These are phyloP conservation scores for Xylariaceae sp. DNA, from an alignment of 2,329 filamentous ascomycete genomes.

Conservation along the genomic window DNA sequence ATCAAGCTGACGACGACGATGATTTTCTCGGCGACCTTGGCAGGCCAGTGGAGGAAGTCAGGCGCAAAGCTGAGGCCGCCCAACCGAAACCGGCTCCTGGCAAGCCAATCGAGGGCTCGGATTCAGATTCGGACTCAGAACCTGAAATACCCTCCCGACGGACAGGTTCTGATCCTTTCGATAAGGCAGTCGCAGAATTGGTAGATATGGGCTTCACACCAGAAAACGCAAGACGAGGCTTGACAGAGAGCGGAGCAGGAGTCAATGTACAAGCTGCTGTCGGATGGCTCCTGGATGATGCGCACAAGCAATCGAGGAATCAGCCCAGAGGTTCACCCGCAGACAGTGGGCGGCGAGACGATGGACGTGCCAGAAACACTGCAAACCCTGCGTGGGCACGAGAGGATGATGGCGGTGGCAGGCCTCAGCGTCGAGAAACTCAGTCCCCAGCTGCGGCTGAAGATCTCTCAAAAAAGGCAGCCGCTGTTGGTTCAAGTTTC, in stretches of 20 bases:
- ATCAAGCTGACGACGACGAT: conserved; percentile 47
- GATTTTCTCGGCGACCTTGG: conserved; percentile 63
- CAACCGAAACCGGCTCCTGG: conserved; percentile 45
- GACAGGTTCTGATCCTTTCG: conserved; percentile 55
- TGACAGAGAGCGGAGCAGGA: conserved; percentile 75
- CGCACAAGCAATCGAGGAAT: conserved; percentile 76
- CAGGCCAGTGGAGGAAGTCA: conserved; percentile 61
- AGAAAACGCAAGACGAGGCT: conserved; percentile 74
- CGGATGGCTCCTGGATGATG: conserved; percentile 85
- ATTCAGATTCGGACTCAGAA: conserved; percentile 46
- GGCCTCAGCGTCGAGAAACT: conserved; percentile 47
- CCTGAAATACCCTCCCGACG: conserved; percentile 18
- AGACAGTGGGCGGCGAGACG: conserved; percentile 35
- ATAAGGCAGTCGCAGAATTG: conserved; percentile 79
- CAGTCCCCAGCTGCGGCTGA: conserved; percentile 55
- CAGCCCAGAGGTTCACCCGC: conserved; percentile 52
- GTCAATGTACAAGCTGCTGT: conserved; percentile 82
- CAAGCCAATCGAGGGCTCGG: conserved; percentile 50
- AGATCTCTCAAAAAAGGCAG: conserved; percentile 76
- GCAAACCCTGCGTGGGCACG: conserved; percentile 59
- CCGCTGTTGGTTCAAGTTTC: conserved; percentile 75
- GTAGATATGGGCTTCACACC: conserved; percentile 92
- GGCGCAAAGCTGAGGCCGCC: conserved; percentile 38
- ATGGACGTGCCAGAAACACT: conserved; percentile 31
- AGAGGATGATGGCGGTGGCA: conserved; percentile 41